These are phyloP conservation scores for Santalum album DNA, from an alignment of 164 flowering plant species.

Conservation along the genomic window DNA sequence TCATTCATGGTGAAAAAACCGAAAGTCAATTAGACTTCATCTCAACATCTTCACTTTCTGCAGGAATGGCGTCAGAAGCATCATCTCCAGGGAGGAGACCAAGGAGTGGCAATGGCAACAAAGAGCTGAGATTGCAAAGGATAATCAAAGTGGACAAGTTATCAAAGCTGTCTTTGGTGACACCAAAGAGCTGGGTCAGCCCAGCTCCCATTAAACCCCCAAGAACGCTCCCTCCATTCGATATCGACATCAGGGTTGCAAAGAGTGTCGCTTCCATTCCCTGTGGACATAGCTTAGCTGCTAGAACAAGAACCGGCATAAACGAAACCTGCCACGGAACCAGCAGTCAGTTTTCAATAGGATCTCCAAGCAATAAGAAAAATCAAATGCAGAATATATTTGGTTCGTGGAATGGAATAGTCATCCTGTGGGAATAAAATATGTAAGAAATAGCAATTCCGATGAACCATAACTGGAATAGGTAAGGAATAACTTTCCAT, in stretches of 20 bases:
- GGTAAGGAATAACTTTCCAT: too few species aligned
- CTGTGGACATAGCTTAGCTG: slow-evolving; percentile 83
- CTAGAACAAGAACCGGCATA: slow-evolving; percentile 96
- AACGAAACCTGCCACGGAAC: slow-evolving; percentile 67
- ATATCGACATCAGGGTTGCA: slow-evolving; percentile 96
- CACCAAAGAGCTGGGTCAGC: slow-evolving; percentile 73
- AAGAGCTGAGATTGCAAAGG: slow-evolving; percentile 87
- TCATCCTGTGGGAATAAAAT: too few species aligned
- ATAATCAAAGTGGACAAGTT: slow-evolving; percentile 62
- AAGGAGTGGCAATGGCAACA: slow-evolving; percentile 88
- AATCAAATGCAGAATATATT: too few species aligned
- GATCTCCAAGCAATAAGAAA: too few species aligned
- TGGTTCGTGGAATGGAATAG: too few species aligned
- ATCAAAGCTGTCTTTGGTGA: slow-evolving; percentile 73
- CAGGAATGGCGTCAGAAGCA: slow-evolving; percentile 23
- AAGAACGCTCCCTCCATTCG: slow-evolving; percentile 81
- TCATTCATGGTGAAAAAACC: not conserved
- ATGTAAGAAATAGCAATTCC: too few species aligned
- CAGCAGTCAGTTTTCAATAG: not conserved
- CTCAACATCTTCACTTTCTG: slow-evolving; percentile 44
- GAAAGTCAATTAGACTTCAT: slow-evolving; percentile 50
- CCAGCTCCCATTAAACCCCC: slow-evolving; percentile 94
- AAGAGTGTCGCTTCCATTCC: slow-evolving; percentile 99
- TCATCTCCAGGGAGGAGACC: slow-evolving; percentile 70
- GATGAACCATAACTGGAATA: too few species aligned